Conservation (phyloP, 2,329 filamentous ascomycete species). For the Nothophaeocryptopus gaeumannii region DNA sequence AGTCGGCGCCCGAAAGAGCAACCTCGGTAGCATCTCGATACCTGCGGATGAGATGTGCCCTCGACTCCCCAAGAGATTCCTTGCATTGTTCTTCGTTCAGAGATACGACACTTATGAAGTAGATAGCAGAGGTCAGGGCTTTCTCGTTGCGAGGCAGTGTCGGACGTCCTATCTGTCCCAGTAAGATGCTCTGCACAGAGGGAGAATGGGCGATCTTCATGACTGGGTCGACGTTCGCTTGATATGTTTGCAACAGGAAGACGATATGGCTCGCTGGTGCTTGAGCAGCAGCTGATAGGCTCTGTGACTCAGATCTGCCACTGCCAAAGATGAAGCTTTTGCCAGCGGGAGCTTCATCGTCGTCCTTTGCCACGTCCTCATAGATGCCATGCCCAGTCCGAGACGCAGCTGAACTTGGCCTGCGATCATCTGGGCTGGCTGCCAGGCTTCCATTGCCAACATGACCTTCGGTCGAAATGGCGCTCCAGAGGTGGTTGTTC, state of each 20-base stretch:
- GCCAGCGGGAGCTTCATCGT: constrained; percentile 2
- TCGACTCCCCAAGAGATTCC: constrained; percentile 22
- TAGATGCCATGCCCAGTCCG: constrained; percentile 11
- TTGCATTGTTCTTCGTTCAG: constrained; percentile 32
- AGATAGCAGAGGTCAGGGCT: constrained; percentile 38
- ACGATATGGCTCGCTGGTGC: constrained; percentile 48
- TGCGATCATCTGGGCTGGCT: constrained; percentile 8
- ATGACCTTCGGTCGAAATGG: constrained; percentile 19
- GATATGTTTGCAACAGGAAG: constrained; percentile 69
- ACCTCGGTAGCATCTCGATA: constrained; percentile 27
- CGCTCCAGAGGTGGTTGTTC: constrained; percentile 28
- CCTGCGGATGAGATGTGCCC: constrained; percentile 19
- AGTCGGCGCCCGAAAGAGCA: constrained; percentile 27
- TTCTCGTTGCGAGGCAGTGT: constrained; percentile 49
- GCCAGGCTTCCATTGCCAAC: constrained; percentile 12
- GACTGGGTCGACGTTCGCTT: constrained; percentile 72
- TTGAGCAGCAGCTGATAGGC: constrained; percentile 19
- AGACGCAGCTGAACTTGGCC: constrained; percentile 8
- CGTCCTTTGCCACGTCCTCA: constrained; percentile 10
- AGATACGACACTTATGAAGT: constrained; percentile 33
- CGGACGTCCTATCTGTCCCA: constrained; percentile 57
- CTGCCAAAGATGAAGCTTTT: constrained; percentile 26
- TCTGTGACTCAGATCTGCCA: constrained; percentile 11
- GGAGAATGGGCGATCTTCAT: constrained; percentile 72
- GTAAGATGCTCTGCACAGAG: constrained; percentile 63